Evolutionary conservation across 257 asterid genomes (phyloP).

Genomic region (Penstemon newberryi): DNA sequence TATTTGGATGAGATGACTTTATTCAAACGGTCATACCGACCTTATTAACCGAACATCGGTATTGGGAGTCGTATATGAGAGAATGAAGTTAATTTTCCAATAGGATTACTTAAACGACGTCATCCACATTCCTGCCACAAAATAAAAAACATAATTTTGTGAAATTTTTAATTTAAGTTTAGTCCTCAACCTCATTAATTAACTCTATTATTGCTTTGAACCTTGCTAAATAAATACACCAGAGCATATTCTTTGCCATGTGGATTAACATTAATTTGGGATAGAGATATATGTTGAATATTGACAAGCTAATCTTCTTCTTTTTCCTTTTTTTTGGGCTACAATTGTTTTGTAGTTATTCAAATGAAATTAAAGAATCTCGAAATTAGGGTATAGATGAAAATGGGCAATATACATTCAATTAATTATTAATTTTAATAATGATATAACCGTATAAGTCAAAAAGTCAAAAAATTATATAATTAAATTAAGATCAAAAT

Average conservation of each 20-base stretch:
- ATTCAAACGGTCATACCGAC: constrained; percentile 52
- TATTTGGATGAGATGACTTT: constrained; percentile 8
- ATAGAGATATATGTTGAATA: neutral
- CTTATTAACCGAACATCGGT: constrained; percentile 30
- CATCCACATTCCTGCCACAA: constrained; percentile 22
- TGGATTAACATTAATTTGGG: constrained; percentile 41
- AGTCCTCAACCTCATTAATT: constrained; percentile 14
- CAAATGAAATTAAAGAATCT: no score
- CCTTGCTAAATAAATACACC: constrained; percentile 2
- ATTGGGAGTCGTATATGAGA: constrained; percentile 6
- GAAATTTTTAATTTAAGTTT: neutral
- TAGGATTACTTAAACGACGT: neutral
- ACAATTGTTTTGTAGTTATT: neutral
- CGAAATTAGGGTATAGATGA: no score
- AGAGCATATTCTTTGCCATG: constrained; percentile 54
- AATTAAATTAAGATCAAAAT: no score
- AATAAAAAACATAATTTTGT: neutral
- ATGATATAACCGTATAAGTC: no score
- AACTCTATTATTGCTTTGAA: constrained; percentile 22
- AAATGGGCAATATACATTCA: no score
- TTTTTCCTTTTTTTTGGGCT: no score
- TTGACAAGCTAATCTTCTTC: neutral
- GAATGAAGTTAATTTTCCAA: neutral
- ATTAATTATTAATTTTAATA: no score
- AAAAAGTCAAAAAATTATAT: no score